Conservation (phyloP, 2,329 filamentous ascomycete genomes). For the Diaporthe batatas region DNA sequence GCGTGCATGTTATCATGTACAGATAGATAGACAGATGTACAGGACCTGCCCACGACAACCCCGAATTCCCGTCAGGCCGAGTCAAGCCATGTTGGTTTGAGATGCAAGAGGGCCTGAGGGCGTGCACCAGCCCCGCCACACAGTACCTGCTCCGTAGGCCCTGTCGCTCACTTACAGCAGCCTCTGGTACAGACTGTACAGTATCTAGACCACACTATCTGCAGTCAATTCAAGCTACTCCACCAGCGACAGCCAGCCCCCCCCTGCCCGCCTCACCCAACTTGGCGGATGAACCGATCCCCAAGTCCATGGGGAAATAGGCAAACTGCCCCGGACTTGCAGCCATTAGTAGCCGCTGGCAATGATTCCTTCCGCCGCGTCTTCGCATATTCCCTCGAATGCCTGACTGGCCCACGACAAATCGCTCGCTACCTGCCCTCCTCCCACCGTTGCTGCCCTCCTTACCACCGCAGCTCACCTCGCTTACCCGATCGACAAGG, state of each 20-base stretch:
- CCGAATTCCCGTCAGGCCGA: neutral
- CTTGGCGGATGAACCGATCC: constrained; percentile 38
- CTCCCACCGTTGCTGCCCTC: constrained; percentile 21
- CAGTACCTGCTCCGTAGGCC: constrained; percentile 3
- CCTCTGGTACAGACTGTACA: constrained; percentile 5
- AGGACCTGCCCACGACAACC: neutral
- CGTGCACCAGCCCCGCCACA: constrained; percentile 15
- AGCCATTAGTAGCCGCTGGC: constrained; percentile 36
- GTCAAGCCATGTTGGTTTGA: constrained; percentile 25
- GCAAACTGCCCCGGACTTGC: constrained; percentile 42
- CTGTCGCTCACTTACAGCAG: neutral
- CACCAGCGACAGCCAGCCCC: constrained; percentile 14
- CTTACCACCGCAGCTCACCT: constrained; percentile 38
- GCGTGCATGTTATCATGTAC: too few relatives aligned
- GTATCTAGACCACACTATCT: neutral
- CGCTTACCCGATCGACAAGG: constrained; percentile 28
- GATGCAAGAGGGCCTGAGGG: neutral
- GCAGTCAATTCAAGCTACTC: constrained; percentile 34
- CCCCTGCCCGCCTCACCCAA: constrained; percentile 18
- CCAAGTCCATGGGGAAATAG: constrained; percentile 41
- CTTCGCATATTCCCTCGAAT: constrained; percentile 39
- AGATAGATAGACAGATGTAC: too few relatives aligned
- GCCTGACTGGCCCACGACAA: constrained; percentile 28
- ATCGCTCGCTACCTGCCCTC: constrained; percentile 16
- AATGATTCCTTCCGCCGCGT: constrained; percentile 31